Base-by-base conservation (phyloP, 108 stramenopile species). In the Licmophora abbreviata region DNA sequence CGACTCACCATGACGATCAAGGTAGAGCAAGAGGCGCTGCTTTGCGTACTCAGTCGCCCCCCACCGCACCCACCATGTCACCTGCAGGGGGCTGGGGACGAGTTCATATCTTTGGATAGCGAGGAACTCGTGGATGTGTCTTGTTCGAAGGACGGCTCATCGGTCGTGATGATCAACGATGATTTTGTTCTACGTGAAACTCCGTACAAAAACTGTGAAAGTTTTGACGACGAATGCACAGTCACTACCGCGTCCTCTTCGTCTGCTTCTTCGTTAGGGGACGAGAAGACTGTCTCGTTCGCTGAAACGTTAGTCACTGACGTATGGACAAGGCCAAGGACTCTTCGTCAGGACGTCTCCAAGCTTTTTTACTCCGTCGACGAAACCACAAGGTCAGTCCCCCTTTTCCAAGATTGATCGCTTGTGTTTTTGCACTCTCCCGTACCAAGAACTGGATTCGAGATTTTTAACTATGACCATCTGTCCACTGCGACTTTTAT, bases 1-100 rank as follows among this genome's bases (percentile, higher is more conserved):
- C n/a, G n/a, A n/a, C 38, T 18, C 0, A 77, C 59, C 73, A 84
- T 80, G 78, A 84, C 76, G 45, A 84, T 80, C 58, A 69, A 73
- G 65, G 64, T 87, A 48, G 79, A 87, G 64, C 73, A 62, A 64
- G 81, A 81, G 54, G 69, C 79, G 47, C 57, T 83, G 29, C 55
- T 73, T 24, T 50, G 56, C 24, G 63, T 80, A 20, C 34, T 77
- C 14, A 67, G 48, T 42, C 51, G 59, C 40, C 37, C 48, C 18
- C 58, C 57, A 49, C 44, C 68, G 54, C 45, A 63, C 41, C 49
- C 43, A 35, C 63, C 50, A 63, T 56, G 54, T 49, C 29, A 40
- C 23, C 26, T 7, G 20, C 42, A 54, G 30, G 36, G 20, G 29
- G 24, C 36, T 48, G 49, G 33, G 52, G 30, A 6, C 54, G 54